Evolutionary conservation across 495 filamentous ascomycete species (phyloP), one percentile per base, ranked within the genome.

Genomic region (Penicillium diatomitis): DNA sequence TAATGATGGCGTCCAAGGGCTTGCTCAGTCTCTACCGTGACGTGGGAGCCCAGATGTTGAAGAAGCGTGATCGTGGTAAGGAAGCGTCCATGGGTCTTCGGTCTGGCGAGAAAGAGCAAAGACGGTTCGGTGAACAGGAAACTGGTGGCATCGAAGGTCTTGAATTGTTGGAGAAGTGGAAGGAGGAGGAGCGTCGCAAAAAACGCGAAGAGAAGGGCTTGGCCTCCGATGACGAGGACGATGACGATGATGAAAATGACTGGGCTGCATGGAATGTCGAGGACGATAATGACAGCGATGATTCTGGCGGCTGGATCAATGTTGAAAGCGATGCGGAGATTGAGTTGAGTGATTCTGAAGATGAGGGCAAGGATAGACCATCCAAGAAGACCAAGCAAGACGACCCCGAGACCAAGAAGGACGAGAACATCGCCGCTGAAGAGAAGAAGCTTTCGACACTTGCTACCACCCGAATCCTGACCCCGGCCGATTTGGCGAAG

Each of bases 1-100:
- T 94, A 8, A 86, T 94, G 76, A 97, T 99, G 91, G 94, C 91
- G 10, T 88, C 90, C 8, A 87, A 90, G 58, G 90, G 90, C 47
- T 70, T 99, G 9, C 78, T 97, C 43, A 84, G 85, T 53, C 76
- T 99, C 2, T 99, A 90, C 67, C 78, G 94, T 46, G 90, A 97
- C 57, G 81, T 95, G 28, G 88, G 84, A 30, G 85, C 94, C 0
- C 84, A 90, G 49, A 84, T 96, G 79, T 74, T 99, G 40, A 84
- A 85, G 70, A 88, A 88, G 70, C 80, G 88, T 53, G 90, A 95
- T 61, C 78, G 94, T 49, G 94, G 94, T 44, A 95, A 95, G 70
- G 84, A 87, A 31, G 94, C 92, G n/a, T 80, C 88, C 10, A 88
- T 99, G 63, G 82, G 84, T 27, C 65, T 96, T 10, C 77, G 78